Evolutionary conservation across 495 filamentous ascomycete genomes (phyloP), one percentile per base, ranked within the genome.

Genomic region (Hypoxylon intermedium): DNA sequence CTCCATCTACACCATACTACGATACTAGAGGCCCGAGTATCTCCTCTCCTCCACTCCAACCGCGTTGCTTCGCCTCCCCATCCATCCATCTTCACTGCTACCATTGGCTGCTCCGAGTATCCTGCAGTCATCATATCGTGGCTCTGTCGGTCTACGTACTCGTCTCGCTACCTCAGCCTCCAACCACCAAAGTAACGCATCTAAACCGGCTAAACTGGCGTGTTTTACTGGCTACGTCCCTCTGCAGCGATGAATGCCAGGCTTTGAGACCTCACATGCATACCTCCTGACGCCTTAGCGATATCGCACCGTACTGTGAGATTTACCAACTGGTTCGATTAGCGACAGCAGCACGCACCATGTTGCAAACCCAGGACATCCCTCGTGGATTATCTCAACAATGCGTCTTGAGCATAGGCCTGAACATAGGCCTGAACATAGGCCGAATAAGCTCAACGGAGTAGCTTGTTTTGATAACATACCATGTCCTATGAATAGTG

Each of bases 1-100:
- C 28, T 40, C 58, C 28, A 26, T 36, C 33, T 57, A 46, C 53
- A 58, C 64, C 57, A 65, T 58, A 33, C 56, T 26, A 54, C 16
- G 54, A 50, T 61, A 41, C 52, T 20, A 63, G 50, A 69, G 55
- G 63, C 46, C 44, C 51, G 61, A 53, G 63, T 58, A 52, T 53
- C 63, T 44, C 41, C 46, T 52, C 12, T 50, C 55, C 44, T 33
- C 56, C 37, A 44, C 40, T 60, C 50, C 18, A 28, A 60, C 37
- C 51, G 43, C 57, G 31, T 57, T 53, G 58, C 63, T 61, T 43
- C 57, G 57, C 63, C 53, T 60, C 52, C 47, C 23, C 52, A 52
- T 46, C 45, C 51, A 44, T 37, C 52, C 45, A 31, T 47, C 45
- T 21, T 58, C 34, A 34, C 12, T 9, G 23, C 23, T 53, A 46